phyloP scores from a whole-genome alignment of 306 rosid genomes.

The Hylodesmum podocarpum region DNA sequence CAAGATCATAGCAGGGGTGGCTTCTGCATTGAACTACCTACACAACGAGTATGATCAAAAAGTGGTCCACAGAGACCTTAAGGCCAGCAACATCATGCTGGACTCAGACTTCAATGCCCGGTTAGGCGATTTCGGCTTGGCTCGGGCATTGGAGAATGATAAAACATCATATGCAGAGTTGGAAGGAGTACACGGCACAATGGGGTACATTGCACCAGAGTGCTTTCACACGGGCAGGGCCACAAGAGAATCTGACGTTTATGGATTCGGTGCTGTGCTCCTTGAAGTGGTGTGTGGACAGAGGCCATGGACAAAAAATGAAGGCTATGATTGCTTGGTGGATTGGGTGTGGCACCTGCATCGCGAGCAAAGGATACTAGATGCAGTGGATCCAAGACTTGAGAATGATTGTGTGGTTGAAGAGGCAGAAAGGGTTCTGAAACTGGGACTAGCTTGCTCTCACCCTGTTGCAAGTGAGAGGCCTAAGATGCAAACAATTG shows the following conservation, averaged over 20 bases:
- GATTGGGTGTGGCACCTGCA: slow-evolving; percentile 85
- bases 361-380: slow-evolving; percentile 46
- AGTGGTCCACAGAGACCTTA: slow-evolving; percentile 73
- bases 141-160: slow-evolving; percentile 70
- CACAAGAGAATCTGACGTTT: slow-evolving; percentile 63
- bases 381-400: slow-evolving; percentile 57
- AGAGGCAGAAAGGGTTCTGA: slow-evolving; percentile 63
- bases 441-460: slow-evolving; percentile 68
- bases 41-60: slow-evolving; percentile 71
- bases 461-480: slow-evolving; percentile 65
- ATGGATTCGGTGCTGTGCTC: slow-evolving; percentile 66
- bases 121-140: slow-evolving; percentile 71
- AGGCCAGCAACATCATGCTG: slow-evolving; percentile 75
- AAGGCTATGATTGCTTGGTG: slow-evolving; percentile 49
- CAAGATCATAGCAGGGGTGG: slow-evolving; percentile 65
- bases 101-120: slow-evolving; percentile 69
- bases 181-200: slow-evolving; percentile 67
- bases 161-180: slow-evolving; percentile 63
- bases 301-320: slow-evolving; percentile 62
- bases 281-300: slow-evolving; percentile 71
- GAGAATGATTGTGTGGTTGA: slow-evolving; percentile 46
- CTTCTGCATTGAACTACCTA: slow-evolving; percentile 63
- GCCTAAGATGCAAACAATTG: slow-evolving; percentile 56
- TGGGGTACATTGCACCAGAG: slow-evolving; percentile 83
- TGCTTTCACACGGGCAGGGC: slow-evolving; percentile 82